Evolutionary conservation across 495 filamentous ascomycete genomes (phyloP).

Genomic region (Xylaria grammica): DNA sequence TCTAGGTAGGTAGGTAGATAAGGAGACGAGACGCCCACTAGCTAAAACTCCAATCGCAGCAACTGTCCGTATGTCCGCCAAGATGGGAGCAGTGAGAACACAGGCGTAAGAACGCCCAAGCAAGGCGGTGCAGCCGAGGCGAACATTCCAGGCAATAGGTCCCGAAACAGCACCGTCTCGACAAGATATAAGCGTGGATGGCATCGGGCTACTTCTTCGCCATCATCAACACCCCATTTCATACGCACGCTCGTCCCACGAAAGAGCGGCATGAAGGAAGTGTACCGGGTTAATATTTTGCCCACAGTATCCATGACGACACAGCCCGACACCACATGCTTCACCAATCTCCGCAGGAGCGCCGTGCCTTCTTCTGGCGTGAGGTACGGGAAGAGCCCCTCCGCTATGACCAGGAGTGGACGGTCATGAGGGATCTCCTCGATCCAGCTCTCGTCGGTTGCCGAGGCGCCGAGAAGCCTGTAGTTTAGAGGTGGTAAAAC

Average conservation of each 20-base stretch:
- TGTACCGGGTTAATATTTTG: slow-evolving; percentile 5
- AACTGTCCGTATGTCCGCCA: slow-evolving; percentile 18
- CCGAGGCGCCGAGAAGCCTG: slow-evolving; percentile 19
- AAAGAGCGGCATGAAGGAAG: slow-evolving; percentile 13
- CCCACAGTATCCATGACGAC: slow-evolving; percentile 28
- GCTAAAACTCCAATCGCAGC: slow-evolving; percentile 22
- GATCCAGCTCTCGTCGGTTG: slow-evolving; percentile 24
- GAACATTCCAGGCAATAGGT: slow-evolving; percentile 12
- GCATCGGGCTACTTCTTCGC: neutral
- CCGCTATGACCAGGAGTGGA: slow-evolving; percentile 30
- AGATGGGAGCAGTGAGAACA: slow-evolving; percentile 13
- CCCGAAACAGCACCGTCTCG: slow-evolving; percentile 10
- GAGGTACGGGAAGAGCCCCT: slow-evolving; percentile 31
- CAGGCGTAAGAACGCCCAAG: slow-evolving; percentile 1
- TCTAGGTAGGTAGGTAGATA: slow-evolving; percentile 4
- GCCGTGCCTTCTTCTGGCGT: slow-evolving; percentile 7
- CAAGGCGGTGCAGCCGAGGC: slow-evolving; percentile 4
- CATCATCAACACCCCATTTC: slow-evolving; percentile 20
- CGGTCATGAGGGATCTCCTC: slow-evolving; percentile 27
- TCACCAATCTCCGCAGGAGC: slow-evolving; percentile 24
- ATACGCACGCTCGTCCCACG: slow-evolving; percentile 4
- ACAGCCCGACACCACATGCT: slow-evolving; percentile 20
- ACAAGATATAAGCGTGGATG: slow-evolving; percentile 13
- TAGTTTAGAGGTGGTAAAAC: too few species aligned
- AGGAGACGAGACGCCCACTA: neutral